A percentile compares a stretch with the other conserved stretches of the same genome.
phyloP scores from a whole-genome alignment of 2,329 filamentous ascomycete species.

The Teratosphaeria pseudoeucalypti region DNA sequence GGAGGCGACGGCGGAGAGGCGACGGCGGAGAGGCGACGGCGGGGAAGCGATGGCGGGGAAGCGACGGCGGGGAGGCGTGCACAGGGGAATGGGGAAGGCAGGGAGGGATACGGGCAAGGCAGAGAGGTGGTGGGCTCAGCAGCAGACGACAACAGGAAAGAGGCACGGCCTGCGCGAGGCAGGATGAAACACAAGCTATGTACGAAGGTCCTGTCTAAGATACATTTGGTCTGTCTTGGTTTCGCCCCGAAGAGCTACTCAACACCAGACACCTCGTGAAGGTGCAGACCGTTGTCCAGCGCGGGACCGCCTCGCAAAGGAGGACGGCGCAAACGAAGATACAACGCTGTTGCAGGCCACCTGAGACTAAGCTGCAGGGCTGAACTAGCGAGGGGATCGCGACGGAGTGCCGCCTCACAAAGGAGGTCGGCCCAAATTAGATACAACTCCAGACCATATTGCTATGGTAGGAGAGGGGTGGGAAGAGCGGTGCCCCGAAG shows the following conservation, averaged over 20 bases:
- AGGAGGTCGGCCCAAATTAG: not conserved
- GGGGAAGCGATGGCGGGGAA: no score
- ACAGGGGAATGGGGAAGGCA: no score
- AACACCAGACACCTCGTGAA: not conserved
- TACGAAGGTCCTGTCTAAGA: not conserved
- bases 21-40: no score
- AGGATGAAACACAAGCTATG: not conserved
- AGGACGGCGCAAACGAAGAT: not conserved
- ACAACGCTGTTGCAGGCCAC: not conserved
- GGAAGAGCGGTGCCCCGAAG: not conserved
- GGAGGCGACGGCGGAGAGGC: no score
- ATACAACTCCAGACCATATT: not conserved
- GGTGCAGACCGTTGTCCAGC: not conserved
- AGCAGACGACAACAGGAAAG: not conserved
- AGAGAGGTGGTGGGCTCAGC: no score
- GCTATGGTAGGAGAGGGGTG: not conserved
- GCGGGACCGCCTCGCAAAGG: not conserved
- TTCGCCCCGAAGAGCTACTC: not conserved
- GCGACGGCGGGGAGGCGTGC: no score
- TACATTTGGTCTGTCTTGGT: not conserved
- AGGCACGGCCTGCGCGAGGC: not conserved
- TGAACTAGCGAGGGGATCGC: not conserved
- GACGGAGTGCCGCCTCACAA: not conserved
- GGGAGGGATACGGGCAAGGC: no score
- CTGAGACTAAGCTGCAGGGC: not conserved